These are phyloP conservation scores for Amborella trichopoda DNA, from an alignment of 164 flowering plant genomes.

Conservation along the genomic window DNA sequence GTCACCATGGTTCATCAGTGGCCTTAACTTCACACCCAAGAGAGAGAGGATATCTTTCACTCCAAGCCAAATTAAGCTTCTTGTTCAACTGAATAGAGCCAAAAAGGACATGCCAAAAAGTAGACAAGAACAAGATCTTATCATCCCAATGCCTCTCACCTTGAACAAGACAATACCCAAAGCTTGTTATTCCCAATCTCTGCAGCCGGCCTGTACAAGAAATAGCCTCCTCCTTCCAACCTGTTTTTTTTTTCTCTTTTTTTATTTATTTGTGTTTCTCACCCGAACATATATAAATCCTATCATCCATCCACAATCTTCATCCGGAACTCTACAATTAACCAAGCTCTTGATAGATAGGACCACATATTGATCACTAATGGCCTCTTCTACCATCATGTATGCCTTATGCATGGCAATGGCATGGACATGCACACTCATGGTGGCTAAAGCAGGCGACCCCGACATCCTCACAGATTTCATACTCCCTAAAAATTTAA, in stretches of 20 bases:
- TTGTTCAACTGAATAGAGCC: too few species aligned
- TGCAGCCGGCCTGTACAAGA: background rate
- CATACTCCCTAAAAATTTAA: slow-evolving; percentile 4
- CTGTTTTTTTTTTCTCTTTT: background rate
- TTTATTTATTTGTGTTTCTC: background rate
- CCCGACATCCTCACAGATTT: slow-evolving; percentile 11
- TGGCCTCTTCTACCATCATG: slow-evolving; percentile 2
- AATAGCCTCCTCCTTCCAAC: background rate
- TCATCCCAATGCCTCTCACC: too few species aligned
- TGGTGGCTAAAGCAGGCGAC: slow-evolving; percentile 7
- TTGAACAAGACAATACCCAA: too few species aligned
- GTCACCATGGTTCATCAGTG: too few species aligned
- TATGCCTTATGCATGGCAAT: background rate
- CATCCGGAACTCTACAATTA: too few species aligned
- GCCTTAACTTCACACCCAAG: too few species aligned
- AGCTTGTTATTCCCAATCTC: background rate
- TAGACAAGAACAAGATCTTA: too few species aligned
- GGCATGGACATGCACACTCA: background rate
- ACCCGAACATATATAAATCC: background rate
- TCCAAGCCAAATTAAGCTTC: too few species aligned
- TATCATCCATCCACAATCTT: background rate
- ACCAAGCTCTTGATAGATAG: too few species aligned
- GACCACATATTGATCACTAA: background rate
- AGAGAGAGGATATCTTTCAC: too few species aligned
- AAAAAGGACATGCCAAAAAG: too few species aligned